A percentile compares a stretch with the other conserved stretches of the same genome.
Evolutionary conservation across 192 early-diverging fungal species (phyloP).

Genomic region (Coemansia sp.): DNA sequence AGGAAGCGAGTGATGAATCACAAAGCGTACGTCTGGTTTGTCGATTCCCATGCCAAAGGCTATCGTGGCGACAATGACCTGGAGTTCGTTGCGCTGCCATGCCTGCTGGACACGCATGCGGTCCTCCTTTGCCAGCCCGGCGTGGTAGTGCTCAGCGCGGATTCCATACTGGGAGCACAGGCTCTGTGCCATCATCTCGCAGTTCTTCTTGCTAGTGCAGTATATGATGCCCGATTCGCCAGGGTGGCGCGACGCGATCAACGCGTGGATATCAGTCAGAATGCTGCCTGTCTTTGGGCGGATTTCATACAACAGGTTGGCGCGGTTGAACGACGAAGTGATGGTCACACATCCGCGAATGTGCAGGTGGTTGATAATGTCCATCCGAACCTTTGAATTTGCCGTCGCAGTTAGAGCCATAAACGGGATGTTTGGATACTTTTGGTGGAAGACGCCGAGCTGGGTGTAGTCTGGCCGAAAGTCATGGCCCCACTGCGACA

Average conservation of each 20-base stretch:
- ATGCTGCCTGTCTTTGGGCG: constrained; percentile 61
- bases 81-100: constrained; percentile 75
- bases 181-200: constrained; percentile 79
- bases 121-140: constrained; percentile 80
- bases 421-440: constrained; percentile 77
- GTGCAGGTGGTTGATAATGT: constrained; percentile 74
- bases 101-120: constrained; percentile 73
- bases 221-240: constrained; percentile 93
- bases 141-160: constrained; percentile 83
- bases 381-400: constrained; percentile 83
- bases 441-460: constrained; percentile 64
- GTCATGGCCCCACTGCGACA: constrained; percentile 97
- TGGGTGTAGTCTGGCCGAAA: constrained; percentile 93
- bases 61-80: constrained; percentile 93
- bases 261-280: constrained; percentile 74
- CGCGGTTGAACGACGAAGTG: constrained; percentile 87
- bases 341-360: constrained; percentile 72
- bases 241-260: constrained; percentile 65
- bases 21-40: constrained; percentile 94
- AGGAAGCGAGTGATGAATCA: constrained; percentile 90
- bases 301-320: constrained; percentile 81
- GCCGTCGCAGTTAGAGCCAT: constrained; percentile 98
- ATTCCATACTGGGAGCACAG: constrained; percentile 64
- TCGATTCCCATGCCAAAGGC: constrained; percentile 99
- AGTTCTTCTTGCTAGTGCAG: constrained; percentile 74